These are phyloP conservation scores for Darksidea phi DNA, from an alignment of 495 filamentous ascomycete genomes.

Conservation along the genomic window DNA sequence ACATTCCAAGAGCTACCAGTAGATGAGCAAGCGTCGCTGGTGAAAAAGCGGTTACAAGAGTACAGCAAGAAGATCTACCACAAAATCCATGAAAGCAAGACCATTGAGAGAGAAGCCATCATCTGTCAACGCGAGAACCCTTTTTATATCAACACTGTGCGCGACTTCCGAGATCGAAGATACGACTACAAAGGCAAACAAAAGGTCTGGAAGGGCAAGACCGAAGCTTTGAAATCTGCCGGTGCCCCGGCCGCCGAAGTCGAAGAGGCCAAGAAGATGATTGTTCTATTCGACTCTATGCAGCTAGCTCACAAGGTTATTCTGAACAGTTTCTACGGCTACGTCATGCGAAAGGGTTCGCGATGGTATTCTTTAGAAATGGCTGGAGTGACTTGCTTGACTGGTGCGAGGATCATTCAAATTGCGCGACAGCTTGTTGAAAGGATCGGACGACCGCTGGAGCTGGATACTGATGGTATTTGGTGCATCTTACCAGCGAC, in stretches of 20 bases:
- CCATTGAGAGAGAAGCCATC: constrained; percentile 91
- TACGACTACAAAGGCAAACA: constrained; percentile 98
- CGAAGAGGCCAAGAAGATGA: constrained; percentile 98
- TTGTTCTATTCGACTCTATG: constrained; percentile 90
- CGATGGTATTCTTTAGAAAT: constrained; percentile 99
- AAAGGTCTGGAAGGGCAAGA: constrained; percentile 97
- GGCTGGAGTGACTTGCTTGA: constrained; percentile 97
- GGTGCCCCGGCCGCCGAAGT: constrained; percentile 76
- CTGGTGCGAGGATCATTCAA: constrained; percentile 95
- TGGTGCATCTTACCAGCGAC: constrained; percentile 99
- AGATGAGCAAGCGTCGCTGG: constrained; percentile 78
- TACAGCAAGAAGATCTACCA: constrained; percentile 99
- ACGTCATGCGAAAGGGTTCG: constrained; percentile 98
- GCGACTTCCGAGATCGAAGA: constrained; percentile 88
- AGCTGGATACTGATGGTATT: constrained; percentile 99
- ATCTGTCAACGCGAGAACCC: constrained; percentile 98
- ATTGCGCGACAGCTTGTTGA: constrained; percentile 94
- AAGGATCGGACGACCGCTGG: constrained; percentile 85
- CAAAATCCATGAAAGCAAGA: constrained; percentile 95
- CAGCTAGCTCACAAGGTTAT: constrained; percentile 99
- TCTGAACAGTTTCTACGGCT: constrained; percentile 98
- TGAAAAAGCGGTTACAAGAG: constrained; percentile 84
- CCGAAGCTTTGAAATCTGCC: constrained; percentile 75
- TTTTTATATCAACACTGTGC: constrained; percentile 97
- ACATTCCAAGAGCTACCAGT: constrained; percentile 75